Base-by-base conservation (phyloP, 768 basidiomycete species). In the Leccinum ochraceum region DNA sequence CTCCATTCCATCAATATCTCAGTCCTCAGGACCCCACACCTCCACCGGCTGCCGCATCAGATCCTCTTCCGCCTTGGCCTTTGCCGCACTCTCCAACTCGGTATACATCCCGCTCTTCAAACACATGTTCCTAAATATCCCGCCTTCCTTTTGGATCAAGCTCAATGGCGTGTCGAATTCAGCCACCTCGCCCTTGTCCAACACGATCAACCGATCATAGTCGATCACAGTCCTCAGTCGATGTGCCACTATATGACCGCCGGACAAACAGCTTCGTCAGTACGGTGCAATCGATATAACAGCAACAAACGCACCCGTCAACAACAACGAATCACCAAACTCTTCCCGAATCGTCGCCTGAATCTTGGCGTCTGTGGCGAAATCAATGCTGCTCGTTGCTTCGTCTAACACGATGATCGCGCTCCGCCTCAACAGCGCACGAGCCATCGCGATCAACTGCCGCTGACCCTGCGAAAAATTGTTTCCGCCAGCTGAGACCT, bases 391-490 rank as follows among this genome's bases (percentile, higher is more conserved):
- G 60, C 89, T 91, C 7, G 91, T 93, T 14, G 92, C 92, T 66
- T 93, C 91, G 63, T 92, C 92, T 42, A 93, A 76, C 16, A 94
- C 83, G 54, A 94, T 86, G 63, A 94, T 84, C 13, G 86, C 76
- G 67, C 86, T 90, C 7, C 84, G 81, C 17, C 90, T 78, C 32
- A 93, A 77, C 22, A 94, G 76, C 0, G 92, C 91, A 6, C 92
- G 82, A 0, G 92, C 92, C 88, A 94, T 89, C 1, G 91, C 88
- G 56, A 94, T 89, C 16, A 94, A 76, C 67, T 98, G 95, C 10
- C 94, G 74, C 70, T 98, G 94, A 10, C 95, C 95, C 60, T 94
- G 92, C 1, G 92, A 95, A 74, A 97, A 95, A 76, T 97, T 96
- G 32, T 86, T 81, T 0, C 94, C 94, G 0, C 94, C 94, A 1